Evolutionary conservation across 2,329 filamentous ascomycete genomes (phyloP), one percentile per base, ranked within the genome.

Genomic region (Rugonectria rugulosa): DNA sequence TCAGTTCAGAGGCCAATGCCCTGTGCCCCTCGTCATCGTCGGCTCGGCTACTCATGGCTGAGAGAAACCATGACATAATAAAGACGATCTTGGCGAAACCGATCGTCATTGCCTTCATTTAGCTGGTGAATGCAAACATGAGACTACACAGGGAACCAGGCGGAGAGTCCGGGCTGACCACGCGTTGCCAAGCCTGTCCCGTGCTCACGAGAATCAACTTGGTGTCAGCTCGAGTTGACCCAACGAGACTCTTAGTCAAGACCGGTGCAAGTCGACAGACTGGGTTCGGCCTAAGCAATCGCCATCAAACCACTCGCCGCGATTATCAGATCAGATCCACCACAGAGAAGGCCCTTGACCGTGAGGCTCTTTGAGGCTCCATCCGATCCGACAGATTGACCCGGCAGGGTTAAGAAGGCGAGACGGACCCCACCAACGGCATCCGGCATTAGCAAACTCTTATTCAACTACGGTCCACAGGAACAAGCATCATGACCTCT

Each of bases 391-490:
- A 61, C 57, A 62, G 59, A 65, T 63, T 65, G 51, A 32, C 29
- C 26, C 11, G 27, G 27, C 24, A 20, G 48, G 44, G 27, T 41
- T 41, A 27, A 51, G 20, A 38, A 36, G 47, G 40, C 9, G 40
- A 46, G 41, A 50, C 36, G 12, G 48, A 50, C 45, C n/a, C 56
- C 61, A 53, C 53, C 41, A 60, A 52, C 46, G 56, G 60, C 12
- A 62, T 47, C 60, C 62, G 63, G 59, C 57, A 63, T 65, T 66
- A 64, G 60, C 55, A 68, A 68, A 67, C 63, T 65, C 60, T 68
- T 63, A 67, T 64, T 65, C 62, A 62, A 68, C 65, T 65, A 60
- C 65, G 60, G 56, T 67, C 65, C 63, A 67, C 65, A 53, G 42
- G 38, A 54, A 34, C 42, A 48, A 49, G 49, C 27, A 50, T 49